Evolutionary conservation across 2,329 filamentous ascomycete species (phyloP), one percentile per base, ranked within the genome.

Genomic region (Claviceps africana): DNA sequence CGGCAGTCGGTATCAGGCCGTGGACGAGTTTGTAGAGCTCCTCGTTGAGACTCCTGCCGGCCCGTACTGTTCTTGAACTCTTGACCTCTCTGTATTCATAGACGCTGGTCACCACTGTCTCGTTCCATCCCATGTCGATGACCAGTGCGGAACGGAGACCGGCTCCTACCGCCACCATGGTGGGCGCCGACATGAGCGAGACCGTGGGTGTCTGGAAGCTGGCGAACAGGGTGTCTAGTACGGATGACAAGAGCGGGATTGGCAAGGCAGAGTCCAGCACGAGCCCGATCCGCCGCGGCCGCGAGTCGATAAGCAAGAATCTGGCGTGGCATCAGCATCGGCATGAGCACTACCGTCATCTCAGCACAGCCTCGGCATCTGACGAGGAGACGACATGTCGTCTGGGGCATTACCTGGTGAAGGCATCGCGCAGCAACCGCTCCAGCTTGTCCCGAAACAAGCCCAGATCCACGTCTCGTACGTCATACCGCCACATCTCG

Each of bases 91-190:
- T 83, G 65, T 89, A 95, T 68, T 98, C 93, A 63, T 90, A 97
- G 7, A 97, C 76, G 6, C 83, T 86, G 0, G 88, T 95, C 22
- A 94, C 79, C 0, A 84, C 78, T 0, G 90, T 95, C 67, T 97
- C 93, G 43, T 82, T 77, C 93, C 93, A 98, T 44, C 91, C 93
- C 55, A 98, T 76, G 62, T 98, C 89, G 39, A 98, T 75, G 0
- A 97, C 81, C 43, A 98, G 67, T 1, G 85, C 88, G n/a, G 87
- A 88, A 15, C 93, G 82, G 42, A 95, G 72, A 0, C 93, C 93
- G 6, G 90, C 89, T 8, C 85, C 85, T 3, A 90, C 78, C 7
- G 85, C 74, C 1, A 82, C 75, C 67, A 93, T 83, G 21, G 88
- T 77, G 0, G 91, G 81, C 0, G 81, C 78, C 1, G 89, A 88